Conservation (phyloP, 2,329 filamentous ascomycete genomes). For the Teratosphaeriaceae sp. region DNA sequence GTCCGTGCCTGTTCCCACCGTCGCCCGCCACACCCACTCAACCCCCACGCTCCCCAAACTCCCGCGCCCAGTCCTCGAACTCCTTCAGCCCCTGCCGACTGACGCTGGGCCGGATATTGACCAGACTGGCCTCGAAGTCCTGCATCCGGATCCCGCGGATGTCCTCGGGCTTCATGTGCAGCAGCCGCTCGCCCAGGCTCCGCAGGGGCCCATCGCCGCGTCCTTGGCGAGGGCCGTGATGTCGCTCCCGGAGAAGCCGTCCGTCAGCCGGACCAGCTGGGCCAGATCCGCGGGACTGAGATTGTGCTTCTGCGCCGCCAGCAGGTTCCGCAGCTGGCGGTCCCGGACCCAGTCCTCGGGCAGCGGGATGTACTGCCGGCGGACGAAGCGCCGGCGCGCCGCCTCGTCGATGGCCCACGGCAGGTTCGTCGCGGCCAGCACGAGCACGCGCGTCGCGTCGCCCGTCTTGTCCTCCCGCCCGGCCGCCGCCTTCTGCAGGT, state of each 20-base stretch:
- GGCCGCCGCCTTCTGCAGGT: constrained; percentile 84
- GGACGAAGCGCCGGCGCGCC: constrained; percentile 80
- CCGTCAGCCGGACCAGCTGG: constrained; percentile 69
- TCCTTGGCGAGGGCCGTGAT: constrained; percentile 97
- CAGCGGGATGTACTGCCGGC: constrained; percentile 91
- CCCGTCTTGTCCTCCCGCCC: constrained; percentile 69
- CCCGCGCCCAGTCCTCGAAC: constrained; percentile 89
- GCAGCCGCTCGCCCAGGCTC: constrained; percentile 78
- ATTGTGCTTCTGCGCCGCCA: constrained; percentile 82
- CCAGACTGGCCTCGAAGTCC: constrained; percentile 80
- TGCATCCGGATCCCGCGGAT: constrained; percentile 77
- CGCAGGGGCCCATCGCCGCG: constrained; percentile 95
- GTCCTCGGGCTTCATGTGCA: constrained; percentile 90
- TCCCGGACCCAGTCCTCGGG: constrained; percentile 78
- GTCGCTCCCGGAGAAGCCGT: constrained; percentile 96
- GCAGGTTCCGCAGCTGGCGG: constrained; percentile 68
- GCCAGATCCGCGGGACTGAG: constrained; percentile 66
- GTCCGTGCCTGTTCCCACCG: too few relatives aligned
- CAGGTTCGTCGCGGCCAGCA: constrained; percentile 90
- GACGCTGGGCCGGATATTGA: constrained; percentile 83
- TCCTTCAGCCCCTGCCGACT: constrained; percentile 75
- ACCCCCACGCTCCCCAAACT: constrained; percentile 88
- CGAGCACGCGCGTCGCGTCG: constrained; percentile 81
- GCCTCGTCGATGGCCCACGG: constrained; percentile 98
- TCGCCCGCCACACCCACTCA: constrained; percentile 32